A percentile compares a stretch with the other conserved stretches of the same genome.
Conservation (phyloP, 1,139 yeast genomes). For the Protomyces inouyei region DNA sequence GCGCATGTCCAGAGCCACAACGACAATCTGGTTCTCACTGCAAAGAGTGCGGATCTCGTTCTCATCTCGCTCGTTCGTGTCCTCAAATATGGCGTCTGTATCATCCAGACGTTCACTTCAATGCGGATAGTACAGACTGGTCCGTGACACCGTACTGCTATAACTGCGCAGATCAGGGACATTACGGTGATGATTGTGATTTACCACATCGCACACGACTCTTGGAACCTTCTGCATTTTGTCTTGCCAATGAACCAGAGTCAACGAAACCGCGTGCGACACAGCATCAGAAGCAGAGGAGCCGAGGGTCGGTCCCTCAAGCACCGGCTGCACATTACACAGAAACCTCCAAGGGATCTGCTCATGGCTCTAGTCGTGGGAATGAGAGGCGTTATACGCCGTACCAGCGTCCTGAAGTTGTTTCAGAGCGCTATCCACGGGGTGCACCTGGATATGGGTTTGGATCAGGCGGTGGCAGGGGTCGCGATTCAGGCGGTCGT, state of each 20-base stretch:
- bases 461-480: background rate
- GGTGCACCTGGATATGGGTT: background rate
- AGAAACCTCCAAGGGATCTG: background rate
- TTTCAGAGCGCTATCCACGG: slow-evolving; percentile 3
- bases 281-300: background rate
- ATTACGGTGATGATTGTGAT: slow-evolving; percentile 29
- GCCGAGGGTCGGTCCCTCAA: background rate
- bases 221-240: slow-evolving; percentile 28
- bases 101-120: slow-evolving; percentile 6
- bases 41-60: slow-evolving; percentile 20
- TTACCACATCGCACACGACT: slow-evolving; percentile 21
- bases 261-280: background rate
- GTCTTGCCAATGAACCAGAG: slow-evolving; percentile 28
- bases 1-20: slow-evolving; percentile 27
- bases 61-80: slow-evolving; percentile 26
- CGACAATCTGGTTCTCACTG: slow-evolving; percentile 22
- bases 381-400: slow-evolving; percentile 6
- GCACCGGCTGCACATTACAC: background rate
- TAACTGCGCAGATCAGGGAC: slow-evolving; percentile 28
- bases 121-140: slow-evolving; percentile 12
- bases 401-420: slow-evolving; percentile 8
- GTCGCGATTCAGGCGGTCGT: background rate
- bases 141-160: slow-evolving; percentile 23
- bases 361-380: slow-evolving; percentile 1
- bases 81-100: slow-evolving; percentile 29